A percentile compares a stretch with the other conserved stretches of the same genome.
Evolutionary conservation across 2,329 filamentous ascomycete genomes (phyloP).

Genomic region (Incumbomyces delicatus): DNA sequence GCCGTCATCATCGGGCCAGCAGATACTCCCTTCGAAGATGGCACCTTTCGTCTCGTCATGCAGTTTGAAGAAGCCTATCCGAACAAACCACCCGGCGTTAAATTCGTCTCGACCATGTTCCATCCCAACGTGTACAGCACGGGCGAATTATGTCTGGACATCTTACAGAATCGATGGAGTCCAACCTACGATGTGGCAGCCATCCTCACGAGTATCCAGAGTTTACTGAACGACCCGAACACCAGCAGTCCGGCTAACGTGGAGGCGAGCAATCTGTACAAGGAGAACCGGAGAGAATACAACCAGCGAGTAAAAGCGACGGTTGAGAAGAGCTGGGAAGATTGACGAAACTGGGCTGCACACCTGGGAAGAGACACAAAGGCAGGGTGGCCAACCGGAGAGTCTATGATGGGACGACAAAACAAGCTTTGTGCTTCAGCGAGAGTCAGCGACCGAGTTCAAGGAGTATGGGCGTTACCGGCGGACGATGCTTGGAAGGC

Average conservation of each 20-base stretch:
- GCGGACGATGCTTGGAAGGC: too few species aligned
- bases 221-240: constrained; percentile 93
- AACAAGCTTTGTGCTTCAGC: neutral
- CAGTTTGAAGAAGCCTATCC: constrained; percentile 98
- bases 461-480: neutral
- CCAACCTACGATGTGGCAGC: constrained; percentile 97
- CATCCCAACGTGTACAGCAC: constrained; percentile 98
- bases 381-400: too few species aligned
- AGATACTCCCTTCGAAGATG: constrained; percentile 96
- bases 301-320: constrained; percentile 91
- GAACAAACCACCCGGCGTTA: constrained; percentile 94
- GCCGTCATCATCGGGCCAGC: constrained; percentile 95
- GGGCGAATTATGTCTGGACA: constrained; percentile 91
- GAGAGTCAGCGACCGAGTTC: neutral
- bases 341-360: constrained; percentile 39
- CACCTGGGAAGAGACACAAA: too few species aligned
- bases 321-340: constrained; percentile 99
- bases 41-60: constrained; percentile 95
- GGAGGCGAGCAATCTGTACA: constrained; percentile 95
- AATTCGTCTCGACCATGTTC: constrained; percentile 99
- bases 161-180: constrained; percentile 96
- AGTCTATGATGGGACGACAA: too few species aligned
- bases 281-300: constrained; percentile 95
- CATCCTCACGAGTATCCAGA: constrained; percentile 94
- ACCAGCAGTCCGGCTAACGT: constrained; percentile 97